Percentiles rank a stretch among this genome's conserved stretches.
phyloP scores from a whole-genome alignment of 2,329 filamentous ascomycete species.

The Phoma sp. region DNA sequence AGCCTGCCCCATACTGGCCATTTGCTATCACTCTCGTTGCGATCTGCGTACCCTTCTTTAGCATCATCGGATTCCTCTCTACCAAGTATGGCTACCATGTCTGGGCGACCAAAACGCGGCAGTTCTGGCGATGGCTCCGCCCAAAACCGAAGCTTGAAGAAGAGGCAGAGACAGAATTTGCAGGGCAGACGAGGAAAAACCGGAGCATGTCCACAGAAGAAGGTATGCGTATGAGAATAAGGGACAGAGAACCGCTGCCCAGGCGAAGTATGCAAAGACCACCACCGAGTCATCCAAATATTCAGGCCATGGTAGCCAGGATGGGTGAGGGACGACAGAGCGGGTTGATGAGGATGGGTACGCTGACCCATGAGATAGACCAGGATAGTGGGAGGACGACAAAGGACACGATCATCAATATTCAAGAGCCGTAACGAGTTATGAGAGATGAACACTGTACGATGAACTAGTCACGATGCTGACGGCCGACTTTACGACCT shows the following conservation, averaged over 20 bases:
- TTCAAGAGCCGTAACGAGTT: slow-evolving; percentile 16
- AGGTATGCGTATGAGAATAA: slow-evolving; percentile 35
- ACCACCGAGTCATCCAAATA: slow-evolving; percentile 37
- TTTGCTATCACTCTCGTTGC: slow-evolving; percentile 53
- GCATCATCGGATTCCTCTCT: slow-evolving; percentile 55
- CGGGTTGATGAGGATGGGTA: slow-evolving; percentile 33
- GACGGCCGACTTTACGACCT: slow-evolving; percentile 3
- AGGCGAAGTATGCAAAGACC: slow-evolving; percentile 19
- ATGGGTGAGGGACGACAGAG: slow-evolving; percentile 40
- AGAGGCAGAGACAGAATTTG: slow-evolving; percentile 15
- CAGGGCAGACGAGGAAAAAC: slow-evolving; percentile 18
- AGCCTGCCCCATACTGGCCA: slow-evolving; percentile 45
- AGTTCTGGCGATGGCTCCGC: slow-evolving; percentile 37
- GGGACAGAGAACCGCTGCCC: slow-evolving; percentile 6
- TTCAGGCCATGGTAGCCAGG: slow-evolving; percentile 38
- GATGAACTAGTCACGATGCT: slow-evolving; percentile 1
- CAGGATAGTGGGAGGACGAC: slow-evolving; percentile 18
- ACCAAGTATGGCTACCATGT: slow-evolving; percentile 50
- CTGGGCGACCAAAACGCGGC: slow-evolving; percentile 43
- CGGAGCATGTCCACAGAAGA: slow-evolving; percentile 39
- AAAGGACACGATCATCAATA: slow-evolving; percentile 33
- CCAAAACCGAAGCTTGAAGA: slow-evolving; percentile 22
- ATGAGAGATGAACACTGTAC: slow-evolving; percentile 10
- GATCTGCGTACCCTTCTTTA: slow-evolving; percentile 57
- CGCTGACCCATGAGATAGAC: slow-evolving; percentile 15